Evolutionary conservation across 73 alveolate genomes (phyloP), one percentile per base, ranked within the genome.

Genomic region (Paraurostyla sp.): DNA sequence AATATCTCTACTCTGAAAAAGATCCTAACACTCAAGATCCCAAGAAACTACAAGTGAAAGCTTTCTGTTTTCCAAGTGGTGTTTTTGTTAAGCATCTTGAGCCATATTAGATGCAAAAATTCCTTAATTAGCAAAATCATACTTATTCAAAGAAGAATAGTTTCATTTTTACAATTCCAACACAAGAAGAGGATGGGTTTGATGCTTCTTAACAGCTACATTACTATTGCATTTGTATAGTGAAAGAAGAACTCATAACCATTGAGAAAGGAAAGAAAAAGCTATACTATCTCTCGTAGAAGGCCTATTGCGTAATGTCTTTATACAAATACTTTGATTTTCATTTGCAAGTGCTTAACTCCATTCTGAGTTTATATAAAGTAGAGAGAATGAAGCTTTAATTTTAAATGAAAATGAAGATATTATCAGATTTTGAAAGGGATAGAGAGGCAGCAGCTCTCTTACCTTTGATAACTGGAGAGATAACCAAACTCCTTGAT

Each of bases 61-160:
- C 29, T 7, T 69, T 69, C 62, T 69, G 83, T 36, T 69, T 69
- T 25, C 83, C 83, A 7, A 7, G 41, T 43, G 83, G 83, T 7
- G 83, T 69, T 25, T 43, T 13, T 4, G 41, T 40, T 25, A 38
- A 23, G 22, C 3, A 9, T 7, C 15, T 69, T 4, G 20, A 40
- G 33, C 43, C 30, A 18, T 18, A 32, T 11, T 15, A 43, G n/a
- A 2, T 43, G 6, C 33, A 30, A 3, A 32, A 40, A 2, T 18
- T 9, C 22, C 33, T 69, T 4, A 11, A 11, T 4, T 6, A 43
- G 7, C 38, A 36, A 7, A 6, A 59, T 7, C 4, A 7, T 18
- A 69, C 11, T 69, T 20, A 3, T 11, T 69, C 83, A 4, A 69
- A 40, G 41, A 43, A 40, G 16, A 69, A 69, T 33, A 41, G 45